phyloP scores from a whole-genome alignment of 805 yeast genomes.

The Saccharomycopsis oosterbeekiorum region DNA sequence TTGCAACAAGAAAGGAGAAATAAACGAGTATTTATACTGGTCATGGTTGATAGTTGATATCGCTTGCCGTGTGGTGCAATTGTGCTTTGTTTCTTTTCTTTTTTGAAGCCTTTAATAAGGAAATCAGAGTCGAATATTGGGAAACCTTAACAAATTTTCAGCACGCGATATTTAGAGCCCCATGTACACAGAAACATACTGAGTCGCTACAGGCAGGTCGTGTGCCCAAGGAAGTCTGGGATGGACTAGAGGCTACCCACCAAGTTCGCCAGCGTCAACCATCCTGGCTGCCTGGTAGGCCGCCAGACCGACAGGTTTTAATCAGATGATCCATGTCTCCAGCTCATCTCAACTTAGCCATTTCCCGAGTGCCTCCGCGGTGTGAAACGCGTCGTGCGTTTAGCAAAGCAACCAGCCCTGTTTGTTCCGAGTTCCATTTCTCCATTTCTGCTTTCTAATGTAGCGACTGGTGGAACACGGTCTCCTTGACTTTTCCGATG shows the following conservation, averaged over 20 bases:
- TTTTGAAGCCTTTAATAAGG: background rate
- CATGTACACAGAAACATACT: background rate
- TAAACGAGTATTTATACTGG: background rate
- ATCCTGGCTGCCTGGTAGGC: no score
- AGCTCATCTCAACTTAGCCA: background rate
- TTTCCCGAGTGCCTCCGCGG: background rate
- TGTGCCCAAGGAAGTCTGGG: background rate
- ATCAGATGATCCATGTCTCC: background rate
- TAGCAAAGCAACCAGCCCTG: background rate
- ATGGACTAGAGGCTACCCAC: no score
- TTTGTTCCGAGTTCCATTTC: constrained; percentile 1
- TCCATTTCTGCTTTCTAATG: background rate
- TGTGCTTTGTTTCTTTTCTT: background rate
- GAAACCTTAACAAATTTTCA: background rate
- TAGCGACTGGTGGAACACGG: background rate
- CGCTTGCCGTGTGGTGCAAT: no score
- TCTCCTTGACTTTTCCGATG: background rate
- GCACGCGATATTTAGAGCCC: background rate
- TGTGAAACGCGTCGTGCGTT: background rate
- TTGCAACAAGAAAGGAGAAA: background rate
- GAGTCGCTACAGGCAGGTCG: background rate
- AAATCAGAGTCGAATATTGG: background rate
- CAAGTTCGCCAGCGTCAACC: no score
- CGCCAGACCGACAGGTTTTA: background rate
- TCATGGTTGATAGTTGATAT: no score